Percentiles rank a stretch among this genome's conserved stretches.
These are phyloP conservation scores for Ophiocordyceps robertsii DNA, from an alignment of 2,329 filamentous ascomycete species.

Conservation along the genomic window DNA sequence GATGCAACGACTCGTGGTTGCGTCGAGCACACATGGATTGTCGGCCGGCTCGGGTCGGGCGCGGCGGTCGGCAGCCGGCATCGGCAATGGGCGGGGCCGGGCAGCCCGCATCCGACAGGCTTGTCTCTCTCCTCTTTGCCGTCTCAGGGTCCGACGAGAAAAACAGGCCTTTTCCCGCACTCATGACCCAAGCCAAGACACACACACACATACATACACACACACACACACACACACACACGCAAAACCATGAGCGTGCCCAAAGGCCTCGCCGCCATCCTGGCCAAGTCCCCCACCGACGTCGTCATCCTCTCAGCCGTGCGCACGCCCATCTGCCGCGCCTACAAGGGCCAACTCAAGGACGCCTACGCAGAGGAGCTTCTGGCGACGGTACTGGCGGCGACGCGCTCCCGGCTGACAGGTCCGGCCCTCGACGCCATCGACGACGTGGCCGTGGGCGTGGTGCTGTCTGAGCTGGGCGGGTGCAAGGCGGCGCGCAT, in stretches of 20 bases:
- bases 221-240: too few species aligned
- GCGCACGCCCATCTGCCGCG: constrained; percentile 73
- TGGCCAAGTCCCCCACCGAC: constrained; percentile 68
- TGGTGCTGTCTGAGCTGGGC: constrained; percentile 81
- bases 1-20: too few species aligned
- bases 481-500: constrained; percentile 84
- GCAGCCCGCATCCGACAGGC: too few species aligned
- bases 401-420: constrained; percentile 45
- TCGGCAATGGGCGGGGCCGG: too few species aligned
- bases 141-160: too few species aligned
- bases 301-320: constrained; percentile 83
- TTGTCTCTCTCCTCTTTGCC: too few species aligned
- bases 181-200: too few species aligned
- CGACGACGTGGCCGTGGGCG: constrained; percentile 75
- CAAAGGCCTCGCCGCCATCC: constrained; percentile 58
- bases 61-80: too few species aligned
- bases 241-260: background rate
- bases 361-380: constrained; percentile 87
- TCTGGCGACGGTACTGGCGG: constrained; percentile 47
- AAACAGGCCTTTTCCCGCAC: too few species aligned
- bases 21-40: too few species aligned
- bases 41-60: too few species aligned
- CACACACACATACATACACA: too few species aligned
- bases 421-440: constrained; percentile 32
- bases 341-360: constrained; percentile 72